Evolutionary conservation across 305 asterid species (phyloP), one percentile per base, ranked within the genome.

Genomic region (Fraxinus dipetala): DNA sequence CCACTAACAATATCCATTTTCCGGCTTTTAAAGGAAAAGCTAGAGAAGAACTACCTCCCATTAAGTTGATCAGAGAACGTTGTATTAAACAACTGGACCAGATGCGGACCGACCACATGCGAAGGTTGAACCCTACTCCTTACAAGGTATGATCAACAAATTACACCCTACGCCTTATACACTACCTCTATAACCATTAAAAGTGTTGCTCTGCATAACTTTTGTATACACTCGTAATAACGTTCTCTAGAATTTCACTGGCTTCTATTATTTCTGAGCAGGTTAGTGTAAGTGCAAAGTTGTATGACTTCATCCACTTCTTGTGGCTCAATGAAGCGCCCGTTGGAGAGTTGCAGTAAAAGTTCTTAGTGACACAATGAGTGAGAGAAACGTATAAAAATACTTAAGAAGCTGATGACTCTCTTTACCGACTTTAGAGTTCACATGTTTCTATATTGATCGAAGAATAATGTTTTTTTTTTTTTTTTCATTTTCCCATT

Each of bases 291-390:
- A 95, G 98, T 83, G 96, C 98, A 5, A 93, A 93, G 84, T 73
- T 96, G 84, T 96, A 96, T 6, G 98, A 96, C 81, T 96, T 96
- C 91, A 96, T 93, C 79, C 99, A 95, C 87, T 96, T 94, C 90
- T 83, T 96, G 84, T 96, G 98, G 99, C 98, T 96, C 75, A 95
- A 91, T 75, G 98, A 96, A 84, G 99, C 98, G 40, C 99, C 97
- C 2, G 98, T 96, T 81, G 98, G 99, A 65, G 99, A 96, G 89
- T 81, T 96, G 91, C 96, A 91, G 84, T 96, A 83, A 91, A 45
- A 51, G 9, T 77, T 22, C 1, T 2, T 22, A 9, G 48, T 20
- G 28, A 56, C 13, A 16, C 36, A 9, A 2, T 48, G 40, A 76
- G 24, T 34, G 8, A 38, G 7, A 22, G 38, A 28, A 24, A 56